Percentiles rank a stretch among this genome's conserved stretches.
Evolutionary conservation across 2,329 filamentous ascomycete species (phyloP).

Genomic region (Fusarium protoensiforme): DNA sequence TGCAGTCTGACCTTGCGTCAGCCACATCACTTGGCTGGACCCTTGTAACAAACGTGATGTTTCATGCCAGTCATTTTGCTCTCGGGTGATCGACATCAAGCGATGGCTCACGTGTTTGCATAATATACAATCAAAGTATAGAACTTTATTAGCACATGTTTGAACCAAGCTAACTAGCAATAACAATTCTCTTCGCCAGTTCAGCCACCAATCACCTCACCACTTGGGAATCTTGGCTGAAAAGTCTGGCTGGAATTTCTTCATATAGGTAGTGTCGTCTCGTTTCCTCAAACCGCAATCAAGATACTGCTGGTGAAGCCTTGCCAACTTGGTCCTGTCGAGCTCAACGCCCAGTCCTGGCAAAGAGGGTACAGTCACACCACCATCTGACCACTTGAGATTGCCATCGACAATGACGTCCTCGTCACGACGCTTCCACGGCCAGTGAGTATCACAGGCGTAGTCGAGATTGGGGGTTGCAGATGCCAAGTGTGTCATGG

Average conservation of each 20-base stretch:
- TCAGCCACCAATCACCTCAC: constrained; percentile 26
- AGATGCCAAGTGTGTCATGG: constrained; percentile 56
- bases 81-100: background rate
- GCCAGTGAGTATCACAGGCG: constrained; percentile 57
- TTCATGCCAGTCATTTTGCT: background rate
- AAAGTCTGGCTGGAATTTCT: constrained; percentile 48
- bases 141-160: background rate
- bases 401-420: constrained; percentile 53
- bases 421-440: constrained; percentile 56
- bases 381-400: constrained; percentile 51
- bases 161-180: background rate
- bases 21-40: background rate
- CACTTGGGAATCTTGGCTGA: constrained; percentile 48
- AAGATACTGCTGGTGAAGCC: constrained; percentile 51
- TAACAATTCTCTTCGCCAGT: background rate
- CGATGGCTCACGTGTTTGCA: background rate
- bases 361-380: constrained; percentile 47
- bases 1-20: background rate
- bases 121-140: background rate
- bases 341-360: constrained; percentile 53
- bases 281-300: constrained; percentile 50
- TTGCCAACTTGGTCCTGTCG: constrained; percentile 49
- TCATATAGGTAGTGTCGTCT: constrained; percentile 53
- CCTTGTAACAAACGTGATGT: background rate
- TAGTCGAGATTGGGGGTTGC: constrained; percentile 56